Percentiles rank a stretch among this genome's conserved stretches.
These are phyloP conservation scores for Cryphonectria naterciae DNA, from an alignment of 2,329 filamentous ascomycete species.

Conservation along the genomic window DNA sequence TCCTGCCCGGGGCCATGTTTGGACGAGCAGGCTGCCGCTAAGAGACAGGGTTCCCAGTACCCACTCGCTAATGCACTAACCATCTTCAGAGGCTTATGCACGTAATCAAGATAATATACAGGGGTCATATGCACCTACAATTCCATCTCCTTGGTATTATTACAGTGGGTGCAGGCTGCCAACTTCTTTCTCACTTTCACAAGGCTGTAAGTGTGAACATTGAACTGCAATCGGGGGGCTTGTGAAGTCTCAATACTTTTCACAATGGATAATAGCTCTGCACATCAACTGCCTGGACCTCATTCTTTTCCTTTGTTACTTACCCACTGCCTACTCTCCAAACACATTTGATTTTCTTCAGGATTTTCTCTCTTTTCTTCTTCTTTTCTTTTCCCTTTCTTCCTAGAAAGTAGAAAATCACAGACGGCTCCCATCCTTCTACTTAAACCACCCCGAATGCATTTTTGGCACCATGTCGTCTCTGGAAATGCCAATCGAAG, in stretches of 20 bases:
- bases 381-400: background rate
- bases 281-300: no score
- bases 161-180: background rate
- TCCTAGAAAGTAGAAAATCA: background rate
- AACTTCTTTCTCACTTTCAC: background rate
- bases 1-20: background rate
- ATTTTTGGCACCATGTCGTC: background rate
- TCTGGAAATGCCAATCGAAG: constrained; percentile 36
- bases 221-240: background rate
- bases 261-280: background rate
- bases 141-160: background rate
- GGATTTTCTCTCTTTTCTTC: no score
- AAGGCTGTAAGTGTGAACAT: background rate
- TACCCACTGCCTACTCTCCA: background rate
- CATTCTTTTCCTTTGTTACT: background rate
- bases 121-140: background rate
- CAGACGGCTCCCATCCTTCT: background rate
- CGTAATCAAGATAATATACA: background rate
- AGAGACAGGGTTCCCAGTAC: constrained; percentile 5
- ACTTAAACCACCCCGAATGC: background rate
- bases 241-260: background rate
- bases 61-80: background rate
- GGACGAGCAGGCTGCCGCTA: background rate
- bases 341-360: background rate
- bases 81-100: background rate